Base-by-base conservation (phyloP, 2,329 filamentous ascomycete species). In the Aureobasidium namibiae region DNA sequence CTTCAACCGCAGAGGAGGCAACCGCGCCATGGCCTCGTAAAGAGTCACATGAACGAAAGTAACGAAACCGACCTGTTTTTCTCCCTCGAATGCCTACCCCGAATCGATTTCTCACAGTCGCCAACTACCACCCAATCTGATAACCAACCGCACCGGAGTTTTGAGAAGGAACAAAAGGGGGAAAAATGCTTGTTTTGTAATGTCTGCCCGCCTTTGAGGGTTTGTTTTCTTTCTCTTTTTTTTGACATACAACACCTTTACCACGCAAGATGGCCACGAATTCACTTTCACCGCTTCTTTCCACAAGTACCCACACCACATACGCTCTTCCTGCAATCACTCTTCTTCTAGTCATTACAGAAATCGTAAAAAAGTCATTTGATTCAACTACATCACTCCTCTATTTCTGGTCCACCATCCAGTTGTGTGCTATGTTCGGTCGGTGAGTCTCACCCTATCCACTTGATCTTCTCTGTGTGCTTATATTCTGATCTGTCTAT, bases 1-100 rank as follows among this genome's bases (percentile, higher is more conserved):
- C 65, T 71, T 69, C 61, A 56, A 52, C 24, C 61, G 56, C 24
- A 61, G 62, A 44, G 63, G 60, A 60, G 73, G 50, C 73, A 75
- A 41, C 46, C 59, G 62, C 42, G 62, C 62, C 33, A 54, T 64
- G 56, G 62, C 62, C 48, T 64, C 62, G 52, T 64, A 64, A 56
- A 24, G 31, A 49, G 18, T 21, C 31, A 3, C 29, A 34, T 34
- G 31, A 48, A 48, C 45, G 48, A 52, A 52, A 52, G 48, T 39
- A 52, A 52, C 48, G 48, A 52, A 52, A 45, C 16, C 44, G 45
- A 49, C 45, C 44, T 48, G 44, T 48, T 45, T 45, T 45, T 21
- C 39, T 23, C 21, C 31, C 18, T 31, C 29, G 10, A 49, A 39
- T 6, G 5, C 36, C 11, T 29, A 14, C 6, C 31, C 45, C 4